Conservation (phyloP, 495 filamentous ascomycete genomes). For the Coniosporium apollinis region DNA sequence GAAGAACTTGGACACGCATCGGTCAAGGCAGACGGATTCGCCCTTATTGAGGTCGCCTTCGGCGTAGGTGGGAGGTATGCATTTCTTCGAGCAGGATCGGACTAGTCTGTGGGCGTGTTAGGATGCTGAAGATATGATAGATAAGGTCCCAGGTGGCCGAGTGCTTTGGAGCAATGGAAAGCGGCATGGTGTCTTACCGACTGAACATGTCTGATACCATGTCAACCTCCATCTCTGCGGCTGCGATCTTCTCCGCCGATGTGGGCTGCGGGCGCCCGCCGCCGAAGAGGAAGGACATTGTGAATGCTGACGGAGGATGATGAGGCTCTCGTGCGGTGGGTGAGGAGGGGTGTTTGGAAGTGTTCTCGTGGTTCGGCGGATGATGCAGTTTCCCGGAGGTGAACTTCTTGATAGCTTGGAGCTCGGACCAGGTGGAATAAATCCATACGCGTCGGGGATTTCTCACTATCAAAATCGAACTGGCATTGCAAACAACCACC, state of each 20-base stretch:
- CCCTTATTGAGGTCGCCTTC: slow-evolving; percentile 95
- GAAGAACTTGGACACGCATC: slow-evolving; percentile 94
- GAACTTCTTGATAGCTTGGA: too few relatives aligned
- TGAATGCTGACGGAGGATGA: slow-evolving; percentile 18
- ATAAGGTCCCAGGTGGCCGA: background rate
- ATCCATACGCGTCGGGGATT: too few relatives aligned
- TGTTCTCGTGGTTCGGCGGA: too few relatives aligned
- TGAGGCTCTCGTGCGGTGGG: too few relatives aligned
- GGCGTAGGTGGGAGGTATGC: slow-evolving; percentile 76
- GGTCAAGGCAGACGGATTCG: slow-evolving; percentile 92
- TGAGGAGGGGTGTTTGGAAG: too few relatives aligned
- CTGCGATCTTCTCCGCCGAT: slow-evolving; percentile 88
- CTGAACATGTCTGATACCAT: slow-evolving; percentile 95
- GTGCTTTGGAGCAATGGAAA: background rate
- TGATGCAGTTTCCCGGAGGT: too few relatives aligned
- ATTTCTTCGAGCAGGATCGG: slow-evolving; percentile 81
- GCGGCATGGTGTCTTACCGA: slow-evolving; percentile 37
- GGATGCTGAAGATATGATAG: background rate
- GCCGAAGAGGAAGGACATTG: slow-evolving; percentile 92
- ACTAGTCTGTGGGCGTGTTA: slow-evolving; percentile 40
- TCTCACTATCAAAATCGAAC: too few relatives aligned
- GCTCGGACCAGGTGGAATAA: too few relatives aligned
- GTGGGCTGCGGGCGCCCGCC: slow-evolving; percentile 59
- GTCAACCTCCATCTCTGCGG: slow-evolving; percentile 85
- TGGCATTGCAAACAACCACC: too few relatives aligned